A percentile compares a stretch with the other conserved stretches of the same genome.
Evolutionary conservation across 2,329 filamentous ascomycete genomes (phyloP).

Genomic region (Didymella lethalis): DNA sequence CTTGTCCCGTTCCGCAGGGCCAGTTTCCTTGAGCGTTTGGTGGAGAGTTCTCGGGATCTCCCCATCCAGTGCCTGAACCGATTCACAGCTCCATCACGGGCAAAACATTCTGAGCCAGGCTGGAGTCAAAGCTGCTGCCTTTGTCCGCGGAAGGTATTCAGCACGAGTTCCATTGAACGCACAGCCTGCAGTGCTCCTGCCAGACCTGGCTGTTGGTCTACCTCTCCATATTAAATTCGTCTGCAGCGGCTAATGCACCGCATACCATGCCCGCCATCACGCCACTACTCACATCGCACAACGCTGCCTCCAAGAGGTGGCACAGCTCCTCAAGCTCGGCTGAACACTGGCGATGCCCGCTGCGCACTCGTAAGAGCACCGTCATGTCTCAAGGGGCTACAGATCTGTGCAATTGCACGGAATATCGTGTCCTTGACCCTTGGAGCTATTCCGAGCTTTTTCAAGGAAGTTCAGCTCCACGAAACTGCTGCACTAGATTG

Average conservation of each 20-base stretch:
- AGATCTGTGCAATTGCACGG: constrained; percentile 1
- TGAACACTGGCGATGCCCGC: constrained; percentile 5
- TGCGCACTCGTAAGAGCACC: constrained; percentile 2
- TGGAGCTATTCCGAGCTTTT: not conserved
- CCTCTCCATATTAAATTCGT: constrained; percentile 19
- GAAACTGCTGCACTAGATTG: not conserved
- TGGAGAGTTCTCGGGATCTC: constrained; percentile 8
- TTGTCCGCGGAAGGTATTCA: not conserved
- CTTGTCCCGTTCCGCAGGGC: constrained; percentile 20
- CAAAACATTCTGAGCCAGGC: constrained; percentile 1
- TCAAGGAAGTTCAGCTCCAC: constrained; percentile 7
- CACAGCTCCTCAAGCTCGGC: constrained; percentile 12
- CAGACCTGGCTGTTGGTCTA: constrained; percentile 10
- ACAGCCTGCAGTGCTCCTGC: constrained; percentile 2
- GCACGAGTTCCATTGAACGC: constrained; percentile 7
- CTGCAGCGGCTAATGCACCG: constrained; percentile 25
- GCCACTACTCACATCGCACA: constrained; percentile 18
- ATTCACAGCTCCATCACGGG: not conserved
- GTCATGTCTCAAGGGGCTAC: not conserved
- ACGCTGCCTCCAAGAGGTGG: constrained; percentile 14
- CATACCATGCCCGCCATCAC: constrained; percentile 18
- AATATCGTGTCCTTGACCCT: constrained; percentile 3
- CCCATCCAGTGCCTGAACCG: constrained; percentile 4
- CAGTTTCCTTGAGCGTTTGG: constrained; percentile 15
- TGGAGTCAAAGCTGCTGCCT: not conserved